Evolutionary conservation across 805 yeast species (phyloP).

Genomic region (Saturnispora serradocipensis): DNA sequence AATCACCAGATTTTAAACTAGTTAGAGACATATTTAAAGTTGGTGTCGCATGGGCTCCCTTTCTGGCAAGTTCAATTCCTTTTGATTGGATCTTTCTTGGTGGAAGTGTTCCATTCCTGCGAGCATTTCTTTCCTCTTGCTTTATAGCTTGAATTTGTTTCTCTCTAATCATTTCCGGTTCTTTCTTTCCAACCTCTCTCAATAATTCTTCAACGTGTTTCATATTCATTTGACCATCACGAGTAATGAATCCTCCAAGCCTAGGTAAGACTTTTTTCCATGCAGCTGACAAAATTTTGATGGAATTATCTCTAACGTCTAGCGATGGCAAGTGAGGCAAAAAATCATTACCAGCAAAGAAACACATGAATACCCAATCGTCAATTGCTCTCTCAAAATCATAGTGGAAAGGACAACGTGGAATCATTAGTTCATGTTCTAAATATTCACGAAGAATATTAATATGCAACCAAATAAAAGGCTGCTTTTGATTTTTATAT

Average conservation of each 20-base stretch:
- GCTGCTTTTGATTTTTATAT: slow-evolving; percentile 50
- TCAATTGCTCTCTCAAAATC: slow-evolving; percentile 94
- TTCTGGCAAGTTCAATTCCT: slow-evolving; percentile 58
- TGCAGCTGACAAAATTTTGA: slow-evolving; percentile 66
- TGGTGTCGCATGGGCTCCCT: slow-evolving; percentile 44
- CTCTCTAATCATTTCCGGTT: slow-evolving; percentile 65
- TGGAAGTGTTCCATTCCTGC: slow-evolving; percentile 40
- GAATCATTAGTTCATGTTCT: slow-evolving; percentile 67
- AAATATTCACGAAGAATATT: slow-evolving; percentile 82
- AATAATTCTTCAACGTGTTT: slow-evolving; percentile 68
- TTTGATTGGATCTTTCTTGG: slow-evolving; percentile 45
- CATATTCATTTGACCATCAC: slow-evolving; percentile 78
- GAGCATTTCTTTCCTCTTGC: slow-evolving; percentile 53
- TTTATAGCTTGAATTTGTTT: slow-evolving; percentile 63
- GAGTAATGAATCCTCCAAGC: slow-evolving; percentile 71
- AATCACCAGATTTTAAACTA: slow-evolving; percentile 58
- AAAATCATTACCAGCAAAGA: slow-evolving; percentile 97
- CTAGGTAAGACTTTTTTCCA: slow-evolving; percentile 72
- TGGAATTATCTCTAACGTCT: slow-evolving; percentile 91
- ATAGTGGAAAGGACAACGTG: slow-evolving; percentile 60
- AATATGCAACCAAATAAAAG: slow-evolving; percentile 90
- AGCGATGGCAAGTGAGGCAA: slow-evolving; percentile 91
- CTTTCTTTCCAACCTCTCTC: slow-evolving; percentile 56
- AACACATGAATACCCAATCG: slow-evolving; percentile 98
- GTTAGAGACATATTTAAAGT: slow-evolving; percentile 67